A percentile compares a stretch with the other conserved stretches of the same genome.
These are phyloP conservation scores for Immersiporthe knoxdaviesiana DNA, from an alignment of 2,329 filamentous ascomycete genomes.

Conservation along the genomic window DNA sequence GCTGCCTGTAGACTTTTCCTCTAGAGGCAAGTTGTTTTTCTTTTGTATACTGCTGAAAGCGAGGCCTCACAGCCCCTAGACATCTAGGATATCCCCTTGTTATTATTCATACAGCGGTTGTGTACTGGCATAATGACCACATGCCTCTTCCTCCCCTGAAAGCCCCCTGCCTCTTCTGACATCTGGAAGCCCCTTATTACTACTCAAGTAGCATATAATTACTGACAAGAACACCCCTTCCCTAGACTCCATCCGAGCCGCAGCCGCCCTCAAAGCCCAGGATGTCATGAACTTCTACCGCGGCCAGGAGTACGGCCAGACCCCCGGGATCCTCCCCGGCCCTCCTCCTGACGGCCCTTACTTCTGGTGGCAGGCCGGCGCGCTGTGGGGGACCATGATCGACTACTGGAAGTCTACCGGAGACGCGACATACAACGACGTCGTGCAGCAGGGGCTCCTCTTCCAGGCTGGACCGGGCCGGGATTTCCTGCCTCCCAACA, in stretches of 20 bases:
- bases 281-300: slow-evolving; percentile 39
- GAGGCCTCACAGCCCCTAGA: no score
- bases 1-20: not conserved
- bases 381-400: slow-evolving; percentile 41
- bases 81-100: no score
- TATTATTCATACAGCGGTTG: no score
- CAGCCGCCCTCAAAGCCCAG: slow-evolving; percentile 33
- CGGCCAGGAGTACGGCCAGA: slow-evolving; percentile 37
- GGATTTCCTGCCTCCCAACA: slow-evolving; percentile 55
- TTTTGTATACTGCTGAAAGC: not conserved
- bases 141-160: no score
- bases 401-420: slow-evolving; percentile 47
- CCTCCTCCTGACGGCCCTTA: slow-evolving; percentile 40
- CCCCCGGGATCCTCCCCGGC: slow-evolving; percentile 38
- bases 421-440: slow-evolving; percentile 56
- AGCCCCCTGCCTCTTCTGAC: not conserved
- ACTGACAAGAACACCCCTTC: not conserved
- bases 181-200: not conserved
- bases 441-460: slow-evolving; percentile 48
- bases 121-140: no score
- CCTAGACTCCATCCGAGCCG: not conserved
- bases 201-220: not conserved
- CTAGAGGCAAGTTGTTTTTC: not conserved
- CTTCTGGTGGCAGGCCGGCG: slow-evolving; percentile 42
- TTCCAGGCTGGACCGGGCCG: slow-evolving; percentile 51